Evolutionary conservation across 768 basidiomycete genomes (phyloP), one percentile per base, ranked within the genome.

Genomic region (Trametopsis cervina): DNA sequence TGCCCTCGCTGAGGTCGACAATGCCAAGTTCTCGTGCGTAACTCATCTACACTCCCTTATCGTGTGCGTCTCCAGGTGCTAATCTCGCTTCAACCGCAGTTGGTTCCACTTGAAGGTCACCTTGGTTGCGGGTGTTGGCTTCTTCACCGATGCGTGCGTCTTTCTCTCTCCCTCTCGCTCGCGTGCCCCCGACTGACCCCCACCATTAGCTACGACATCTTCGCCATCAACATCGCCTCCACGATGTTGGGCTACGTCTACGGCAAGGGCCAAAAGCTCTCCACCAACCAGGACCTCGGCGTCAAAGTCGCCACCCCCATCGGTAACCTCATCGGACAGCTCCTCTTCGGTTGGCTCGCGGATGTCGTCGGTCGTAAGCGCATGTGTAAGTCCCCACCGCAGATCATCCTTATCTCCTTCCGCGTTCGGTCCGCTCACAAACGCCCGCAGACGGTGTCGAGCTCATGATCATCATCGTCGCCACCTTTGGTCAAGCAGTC

Each of bases 101-200:
- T 74, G 69, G 66, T 77, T 77, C 63, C 78, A 80, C 52, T 66
- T 74, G 46, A 77, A 75, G 58, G 60, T 70, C 47, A 61, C 59
- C 54, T 46, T 66, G 33, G 68, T 71, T 42, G 70, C 63, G 23
- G 63, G 62, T 25, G 58, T 57, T 2, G 61, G 63, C 24, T 63
- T 64, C 55, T 63, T 64, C 47, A 61, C 61, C 11, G 61, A 62
- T 48, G 61, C 61, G 61, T 62, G 41, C 44, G 59, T 56, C 3
- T 13, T 24, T 45, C 25, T 25, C 24, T 22, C n/a, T 46, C 26
- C 18, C 9, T 13, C 13, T 21, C 17, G 5, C 13, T 42, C n/a
- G 26, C 12, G 25, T 38, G 4, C 13, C 29, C 12, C 38, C 24
- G 2, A 3, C 35, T 10, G n/a, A n/a, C n/a, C n/a, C n/a, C n/a